Base-by-base conservation (phyloP, 805 yeast species). In the Metschnikowia cubensis region DNA sequence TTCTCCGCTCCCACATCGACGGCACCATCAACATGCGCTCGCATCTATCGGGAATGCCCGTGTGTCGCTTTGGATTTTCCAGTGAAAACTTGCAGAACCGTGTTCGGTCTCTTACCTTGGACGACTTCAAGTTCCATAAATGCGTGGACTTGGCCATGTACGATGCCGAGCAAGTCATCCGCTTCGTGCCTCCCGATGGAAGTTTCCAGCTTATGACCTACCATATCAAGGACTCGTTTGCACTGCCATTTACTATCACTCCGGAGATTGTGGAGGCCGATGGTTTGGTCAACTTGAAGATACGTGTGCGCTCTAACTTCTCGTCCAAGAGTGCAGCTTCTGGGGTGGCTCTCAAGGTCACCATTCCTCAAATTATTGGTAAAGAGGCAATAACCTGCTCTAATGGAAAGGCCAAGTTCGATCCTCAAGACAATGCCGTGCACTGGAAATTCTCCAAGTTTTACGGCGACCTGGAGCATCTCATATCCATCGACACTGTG, bases 121-220 rank as follows among this genome's bases (percentile, higher is more conserved):
- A 85, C 57, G 95, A 89, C 64, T 83, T 87, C 58, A 88, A 85
- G 55, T 86, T 89, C 67, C 96, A 89, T 66, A 92, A 88, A 59
- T 87, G 96, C 66, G 96, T 89, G 22, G 82, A 84, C 53, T 71
- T 89, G 49, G 80, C 80, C 50, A 78, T 80, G 57, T 88, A 85
- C 65, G 89, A 87, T 53, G 62, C 74, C 18, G 83, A 84, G 22
- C 71, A 86, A 37, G 69, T 80, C 21, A 85, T 90, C 50, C 80
- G 77, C 42, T 89, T 90, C 56, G 73, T 83, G 11, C 96, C 96
- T 2, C 96, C 96, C 1, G 96, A 89, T 67, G 96, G 96, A 0
- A 81, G 82, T 46, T 87, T 89, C 63, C 92, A 89, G 65, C 76
- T 90, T 52, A 84, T 90, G 91, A 75, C 81, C 34, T 90, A 89